Conservation (phyloP, 2,329 filamentous ascomycete genomes). For the Colletotrichum sp. region DNA sequence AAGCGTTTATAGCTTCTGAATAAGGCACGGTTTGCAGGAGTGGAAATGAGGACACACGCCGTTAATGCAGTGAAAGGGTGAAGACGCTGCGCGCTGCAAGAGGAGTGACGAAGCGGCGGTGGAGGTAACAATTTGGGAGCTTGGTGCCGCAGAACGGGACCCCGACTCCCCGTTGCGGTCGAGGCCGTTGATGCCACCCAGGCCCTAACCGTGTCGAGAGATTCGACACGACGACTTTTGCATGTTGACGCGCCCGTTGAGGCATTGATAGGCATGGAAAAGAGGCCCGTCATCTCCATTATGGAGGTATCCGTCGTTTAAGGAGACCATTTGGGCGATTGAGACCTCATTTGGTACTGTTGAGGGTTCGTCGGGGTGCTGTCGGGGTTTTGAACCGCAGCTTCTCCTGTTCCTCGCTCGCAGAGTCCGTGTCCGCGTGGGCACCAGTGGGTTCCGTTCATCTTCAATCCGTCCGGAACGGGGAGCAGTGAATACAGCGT, state of each 20-base stretch:
- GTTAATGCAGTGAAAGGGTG: conserved; percentile 8
- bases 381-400: neutral
- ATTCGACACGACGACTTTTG: neutral
- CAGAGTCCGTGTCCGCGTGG: neutral
- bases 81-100: neutral
- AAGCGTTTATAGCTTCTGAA: neutral
- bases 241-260: neutral
- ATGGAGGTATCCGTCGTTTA: neutral
- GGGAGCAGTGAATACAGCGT: neutral
- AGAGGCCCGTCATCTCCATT: neutral
- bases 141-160: neutral
- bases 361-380: neutral
- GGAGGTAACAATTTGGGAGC: neutral
- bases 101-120: neutral
- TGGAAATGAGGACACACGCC: neutral
- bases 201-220: neutral
- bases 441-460: neutral
- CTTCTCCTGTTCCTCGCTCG: neutral
- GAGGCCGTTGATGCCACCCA: neutral
- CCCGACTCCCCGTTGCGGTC: neutral
- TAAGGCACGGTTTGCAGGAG: neutral
- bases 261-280: neutral
- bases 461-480: neutral
- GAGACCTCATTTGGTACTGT: neutral
- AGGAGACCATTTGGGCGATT: neutral